phyloP scores from a whole-genome alignment of 163 green algal genomes.

The Smithsoniella earleae region DNA sequence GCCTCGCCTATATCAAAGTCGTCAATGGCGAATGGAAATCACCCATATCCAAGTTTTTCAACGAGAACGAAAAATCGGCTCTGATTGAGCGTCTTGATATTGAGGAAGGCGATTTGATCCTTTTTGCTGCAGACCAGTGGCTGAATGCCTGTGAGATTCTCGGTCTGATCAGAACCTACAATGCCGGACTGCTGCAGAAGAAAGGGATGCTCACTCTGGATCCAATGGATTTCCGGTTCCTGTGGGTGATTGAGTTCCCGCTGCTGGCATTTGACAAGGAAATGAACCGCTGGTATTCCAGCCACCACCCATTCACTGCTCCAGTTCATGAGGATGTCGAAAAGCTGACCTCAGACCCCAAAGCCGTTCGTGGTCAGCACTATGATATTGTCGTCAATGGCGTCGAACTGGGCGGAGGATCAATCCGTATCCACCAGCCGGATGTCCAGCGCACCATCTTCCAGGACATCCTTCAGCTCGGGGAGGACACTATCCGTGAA shows the following conservation, averaged over 20 bases:
- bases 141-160: no score
- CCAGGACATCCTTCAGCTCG: constrained; percentile 77
- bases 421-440: constrained; percentile 80
- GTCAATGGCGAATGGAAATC: no score
- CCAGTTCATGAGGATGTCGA: constrained; percentile 61
- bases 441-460: constrained; percentile 90
- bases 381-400: constrained; percentile 99
- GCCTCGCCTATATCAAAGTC: no score
- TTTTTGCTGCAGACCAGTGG: no score
- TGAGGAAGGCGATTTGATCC: no score
- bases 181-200: no score
- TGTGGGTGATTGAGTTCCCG: constrained; percentile 91
- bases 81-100: no score
- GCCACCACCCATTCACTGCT: constrained; percentile 97
- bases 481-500: constrained; percentile 53
- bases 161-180: no score
- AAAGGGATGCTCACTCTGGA: no score
- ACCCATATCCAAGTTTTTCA: no score
- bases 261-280: constrained; percentile 92
- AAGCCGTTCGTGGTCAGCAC: neutral
- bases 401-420: constrained; percentile 89
- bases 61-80: no score
- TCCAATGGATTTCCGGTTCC: neutral
- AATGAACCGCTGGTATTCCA: constrained; percentile 56
- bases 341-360: constrained; percentile 32